phyloP scores from a whole-genome alignment of 2,329 filamentous ascomycete genomes.

The Gremmenia infestans region DNA sequence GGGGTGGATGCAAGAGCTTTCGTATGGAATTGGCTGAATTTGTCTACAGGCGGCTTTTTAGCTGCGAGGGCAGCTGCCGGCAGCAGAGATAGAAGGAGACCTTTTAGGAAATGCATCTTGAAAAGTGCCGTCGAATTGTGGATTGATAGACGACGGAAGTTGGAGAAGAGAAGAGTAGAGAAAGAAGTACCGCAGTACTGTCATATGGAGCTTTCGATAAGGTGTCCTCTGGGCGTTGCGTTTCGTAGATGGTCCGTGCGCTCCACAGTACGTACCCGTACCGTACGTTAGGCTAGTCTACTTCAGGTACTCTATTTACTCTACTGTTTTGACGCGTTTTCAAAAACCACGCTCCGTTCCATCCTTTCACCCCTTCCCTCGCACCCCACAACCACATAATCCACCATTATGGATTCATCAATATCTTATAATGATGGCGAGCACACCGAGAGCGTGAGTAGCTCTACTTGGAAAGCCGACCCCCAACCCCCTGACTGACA shows the following conservation, averaged over 20 bases:
- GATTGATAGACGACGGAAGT: not conserved
- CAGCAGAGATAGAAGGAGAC: conserved; percentile 59
- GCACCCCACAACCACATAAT: not conserved
- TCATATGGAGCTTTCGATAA: not conserved
- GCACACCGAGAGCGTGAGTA: conserved; percentile 25
- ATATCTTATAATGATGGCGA: conserved; percentile 27
- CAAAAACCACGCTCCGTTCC: not conserved
- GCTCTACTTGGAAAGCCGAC: not conserved
- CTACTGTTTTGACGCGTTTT: not conserved
- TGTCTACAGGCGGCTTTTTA: conserved; percentile 59
- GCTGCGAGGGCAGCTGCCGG: conserved; percentile 56
- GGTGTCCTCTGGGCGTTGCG: not conserved
- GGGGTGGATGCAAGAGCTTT: conserved; percentile 62
- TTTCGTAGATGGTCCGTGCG: not conserved
- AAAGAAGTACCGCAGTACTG: not conserved
- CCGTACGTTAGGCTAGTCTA: not conserved
- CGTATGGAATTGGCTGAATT: conserved; percentile 66
- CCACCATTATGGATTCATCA: conserved; percentile 24
- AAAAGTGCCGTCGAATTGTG: conserved; percentile 10
- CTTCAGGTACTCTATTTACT: conserved; percentile 5
- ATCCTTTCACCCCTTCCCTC: not conserved
- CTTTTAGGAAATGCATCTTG: conserved; percentile 65
- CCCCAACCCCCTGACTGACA: conserved; percentile 9
- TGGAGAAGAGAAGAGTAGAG: conserved; percentile 1
- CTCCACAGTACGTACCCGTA: not conserved